Evolutionary conservation across 208 protist genomes (phyloP), one percentile per base, ranked within the genome.

Genomic region (Leishmania tropica): DNA sequence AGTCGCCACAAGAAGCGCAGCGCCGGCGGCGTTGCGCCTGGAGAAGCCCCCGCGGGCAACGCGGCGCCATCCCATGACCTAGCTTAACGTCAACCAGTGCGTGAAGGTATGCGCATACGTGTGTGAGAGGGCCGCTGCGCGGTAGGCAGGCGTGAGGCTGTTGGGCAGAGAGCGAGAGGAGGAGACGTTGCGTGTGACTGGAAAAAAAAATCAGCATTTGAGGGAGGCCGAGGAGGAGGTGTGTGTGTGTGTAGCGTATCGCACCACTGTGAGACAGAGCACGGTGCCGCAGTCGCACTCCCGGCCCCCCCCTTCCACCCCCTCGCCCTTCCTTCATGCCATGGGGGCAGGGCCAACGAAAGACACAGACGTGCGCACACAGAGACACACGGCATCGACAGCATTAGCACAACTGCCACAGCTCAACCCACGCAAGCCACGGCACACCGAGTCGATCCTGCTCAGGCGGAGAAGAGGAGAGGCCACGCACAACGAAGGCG

Each of bases 61-160:
- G 21, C 42, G 81, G 42, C 67, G 81, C 81, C 81, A 84, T 70
- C 75, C 54, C 81, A 84, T 84, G 48, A 19, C 48, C 42, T 45
- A 51, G 24, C n/a, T 58, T 28, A 72, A 65, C 71, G 60, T 24
- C 62, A 7, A 68, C 8, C 31, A 40, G 62, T 68, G 42, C 24
- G 68, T 28, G 31, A 1, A 31, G 35, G 19, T 73, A 51, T 48
- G 68, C 13, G 42, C 42, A 51, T 73, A 31, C 45, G 68, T 48
- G 42, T 11, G 28, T 31, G 35, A 6, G 62, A 35, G 11, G 35
- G 62, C 35, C 31, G 31, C 62, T 31, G 62, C 5, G 68, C 45
- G 28, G 17, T 73, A 21, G 42, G 42, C 68, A 6, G 8, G 42
- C 3, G 13, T 45, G 42, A 35, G 42, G 3, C 10, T 17, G 68